Conservation (phyloP, 345 rosid species). For the Populus ilicifolia region DNA sequence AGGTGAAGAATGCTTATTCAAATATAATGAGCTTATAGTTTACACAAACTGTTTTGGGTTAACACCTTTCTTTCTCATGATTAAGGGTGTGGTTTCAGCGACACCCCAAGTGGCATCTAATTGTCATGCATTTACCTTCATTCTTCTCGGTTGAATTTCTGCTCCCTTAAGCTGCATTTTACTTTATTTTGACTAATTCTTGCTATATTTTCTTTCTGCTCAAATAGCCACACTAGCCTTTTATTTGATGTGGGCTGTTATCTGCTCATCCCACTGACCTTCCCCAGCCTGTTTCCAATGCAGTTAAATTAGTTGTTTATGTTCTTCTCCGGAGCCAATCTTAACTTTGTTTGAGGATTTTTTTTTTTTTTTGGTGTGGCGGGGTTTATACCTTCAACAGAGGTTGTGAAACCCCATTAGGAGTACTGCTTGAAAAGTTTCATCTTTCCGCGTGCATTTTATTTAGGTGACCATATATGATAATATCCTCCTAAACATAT, state of each 20-base stretch:
- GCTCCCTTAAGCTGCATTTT: neutral
- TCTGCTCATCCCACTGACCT: neutral
- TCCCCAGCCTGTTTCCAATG: neutral
- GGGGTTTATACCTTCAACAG: neutral
- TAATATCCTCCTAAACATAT: neutral
- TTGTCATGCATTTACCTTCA: neutral
- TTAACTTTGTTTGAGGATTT: neutral
- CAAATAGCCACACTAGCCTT: neutral
- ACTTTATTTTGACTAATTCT: neutral
- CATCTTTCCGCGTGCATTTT: neutral
- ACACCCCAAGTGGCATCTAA: neutral
- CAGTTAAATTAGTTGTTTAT: neutral
- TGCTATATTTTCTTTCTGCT: neutral
- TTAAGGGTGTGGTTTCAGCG: neutral
- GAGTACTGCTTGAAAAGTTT: neutral
- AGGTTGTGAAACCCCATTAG: neutral
- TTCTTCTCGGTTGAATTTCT: neutral
- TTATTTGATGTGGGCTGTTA: neutral
- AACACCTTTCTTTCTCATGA: neutral
- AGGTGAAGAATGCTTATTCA: conserved; percentile 40
- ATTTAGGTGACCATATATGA: neutral
- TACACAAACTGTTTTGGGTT: neutral
- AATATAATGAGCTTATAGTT: neutral
- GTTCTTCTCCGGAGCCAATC: neutral
- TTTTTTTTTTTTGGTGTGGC: too few relatives aligned